These are phyloP conservation scores for Chrysoporthe puriensis DNA, from an alignment of 2,329 filamentous ascomycete genomes.

Conservation along the genomic window DNA sequence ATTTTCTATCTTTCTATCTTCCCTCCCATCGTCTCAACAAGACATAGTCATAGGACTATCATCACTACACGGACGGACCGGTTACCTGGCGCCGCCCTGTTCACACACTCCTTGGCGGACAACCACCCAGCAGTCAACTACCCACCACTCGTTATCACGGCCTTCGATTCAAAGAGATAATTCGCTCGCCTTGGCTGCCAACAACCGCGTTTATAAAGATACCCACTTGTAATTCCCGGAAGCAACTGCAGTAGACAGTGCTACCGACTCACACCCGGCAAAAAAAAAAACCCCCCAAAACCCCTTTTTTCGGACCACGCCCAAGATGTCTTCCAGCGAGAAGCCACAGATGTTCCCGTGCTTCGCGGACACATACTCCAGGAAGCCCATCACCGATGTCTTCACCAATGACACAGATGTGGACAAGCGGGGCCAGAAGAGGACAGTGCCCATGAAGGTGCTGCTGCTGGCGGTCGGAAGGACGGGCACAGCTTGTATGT, in stretches of 20 bases:
- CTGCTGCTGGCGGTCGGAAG: slow-evolving; percentile 70
- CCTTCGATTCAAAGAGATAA: not conserved
- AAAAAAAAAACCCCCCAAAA: too few species aligned
- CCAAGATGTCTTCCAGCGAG: slow-evolving; percentile 21
- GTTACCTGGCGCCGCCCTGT: not conserved
- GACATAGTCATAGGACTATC: not conserved
- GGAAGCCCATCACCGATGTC: slow-evolving; percentile 58
- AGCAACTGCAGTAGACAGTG: not conserved
- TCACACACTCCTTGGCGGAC: not conserved
- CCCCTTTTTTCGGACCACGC: not conserved
- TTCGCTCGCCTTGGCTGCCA: not conserved
- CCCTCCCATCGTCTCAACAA: not conserved
- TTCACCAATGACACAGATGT: slow-evolving; percentile 70
- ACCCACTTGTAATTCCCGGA: not conserved
- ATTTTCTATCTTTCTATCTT: not conserved
- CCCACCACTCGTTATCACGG: not conserved
- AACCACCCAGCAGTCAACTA: not conserved
- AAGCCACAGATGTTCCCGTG: slow-evolving; percentile 25
- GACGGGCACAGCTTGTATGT: slow-evolving; percentile 71
- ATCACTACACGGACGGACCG: not conserved
- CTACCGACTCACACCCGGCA: not conserved
- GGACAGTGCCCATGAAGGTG: slow-evolving; percentile 72
- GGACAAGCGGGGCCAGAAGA: slow-evolving; percentile 65
- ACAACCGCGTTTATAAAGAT: not conserved
- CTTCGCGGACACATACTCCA: slow-evolving; percentile 38